Evolutionary conservation across 2,329 filamentous ascomycete genomes (phyloP), one percentile per base, ranked within the genome.

Genomic region (Ascochyta lentis): DNA sequence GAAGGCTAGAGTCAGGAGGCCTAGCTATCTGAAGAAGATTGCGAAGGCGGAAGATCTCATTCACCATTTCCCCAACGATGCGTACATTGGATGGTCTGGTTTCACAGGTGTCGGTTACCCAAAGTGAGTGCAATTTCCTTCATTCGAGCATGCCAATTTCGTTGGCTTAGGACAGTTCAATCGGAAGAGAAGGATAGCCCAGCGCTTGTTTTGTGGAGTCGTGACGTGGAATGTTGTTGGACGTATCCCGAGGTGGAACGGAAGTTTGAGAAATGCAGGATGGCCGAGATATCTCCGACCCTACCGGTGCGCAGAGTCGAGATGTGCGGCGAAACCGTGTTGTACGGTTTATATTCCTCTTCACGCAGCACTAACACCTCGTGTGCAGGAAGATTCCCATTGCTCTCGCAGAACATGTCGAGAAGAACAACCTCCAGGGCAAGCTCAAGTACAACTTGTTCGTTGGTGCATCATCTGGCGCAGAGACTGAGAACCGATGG

Each of bases 401-500:
- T 4, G 91, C 89, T 63, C 82, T 96, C 58, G 92, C 92, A 64
- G 90, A 96, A 75, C 89, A 96, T 74, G 92, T 96, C 64, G 92
- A 96, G 79, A 86, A 90, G 79, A 96, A 96, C 77, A 85, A 83
- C 59, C 83, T 96, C 15, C 87, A 96, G 77, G 91, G 92, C 53
- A 81, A 96, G 81, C 81, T 96, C 65, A 90, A 90, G 70, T 96
- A 96, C 82, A 89, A 86, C 54, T 84, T 96, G 16, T 96, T 96
- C 65, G 92, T 96, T 9, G 92, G 92, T 49, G 92, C 92, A n/a
- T 94, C 90, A 5, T 92, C 90, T 15, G 92, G 92, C 34, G 89
- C 91, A 16, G 92, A 95, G 79, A 96, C 92, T 0, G 92, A 96
- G 80, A 95, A 95, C 77, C 84, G 92, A 76, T 96, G 92, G 92